phyloP scores from a whole-genome alignment of 345 rosid genomes.

The Linum lewisii region DNA sequence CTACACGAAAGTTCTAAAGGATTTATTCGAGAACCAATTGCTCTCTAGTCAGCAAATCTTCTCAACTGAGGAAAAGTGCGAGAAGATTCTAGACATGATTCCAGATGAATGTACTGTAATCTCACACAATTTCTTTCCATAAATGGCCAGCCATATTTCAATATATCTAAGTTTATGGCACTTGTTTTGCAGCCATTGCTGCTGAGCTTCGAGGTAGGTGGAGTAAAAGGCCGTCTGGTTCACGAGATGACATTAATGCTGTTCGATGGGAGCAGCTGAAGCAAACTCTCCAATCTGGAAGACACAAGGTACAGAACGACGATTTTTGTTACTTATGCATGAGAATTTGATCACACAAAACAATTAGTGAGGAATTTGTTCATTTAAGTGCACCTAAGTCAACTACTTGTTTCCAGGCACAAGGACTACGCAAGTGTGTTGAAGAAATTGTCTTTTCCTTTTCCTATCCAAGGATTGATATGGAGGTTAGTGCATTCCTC shows the following conservation, averaged over 20 bases:
- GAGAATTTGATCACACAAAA: background rate
- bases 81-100: slow-evolving; percentile 78
- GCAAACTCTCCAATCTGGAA: slow-evolving; percentile 53
- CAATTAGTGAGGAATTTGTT: background rate
- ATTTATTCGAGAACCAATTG: slow-evolving; percentile 61
- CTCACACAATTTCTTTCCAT: background rate
- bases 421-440: slow-evolving; percentile 58
- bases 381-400: slow-evolving; percentile 1
- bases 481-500: slow-evolving; percentile 50
- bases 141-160: background rate
- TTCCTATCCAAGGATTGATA: slow-evolving; percentile 89
- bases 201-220: slow-evolving; percentile 77
- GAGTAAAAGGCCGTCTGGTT: slow-evolving; percentile 42
- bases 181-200: slow-evolving; percentile 44
- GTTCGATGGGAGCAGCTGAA: slow-evolving; percentile 82
- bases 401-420: slow-evolving; percentile 34
- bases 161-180: slow-evolving; percentile 10
- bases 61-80: slow-evolving; percentile 68
- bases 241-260: slow-evolving; percentile 59
- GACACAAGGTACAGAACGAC: slow-evolving; percentile 43
- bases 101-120: slow-evolving; percentile 57
- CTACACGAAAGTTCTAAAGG: slow-evolving; percentile 59
- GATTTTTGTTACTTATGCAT: background rate
- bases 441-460: slow-evolving; percentile 82
- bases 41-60: slow-evolving; percentile 54